Evolutionary conservation across 805 yeast genomes (phyloP).

Genomic region (Wickerhamomyces bisporus): DNA sequence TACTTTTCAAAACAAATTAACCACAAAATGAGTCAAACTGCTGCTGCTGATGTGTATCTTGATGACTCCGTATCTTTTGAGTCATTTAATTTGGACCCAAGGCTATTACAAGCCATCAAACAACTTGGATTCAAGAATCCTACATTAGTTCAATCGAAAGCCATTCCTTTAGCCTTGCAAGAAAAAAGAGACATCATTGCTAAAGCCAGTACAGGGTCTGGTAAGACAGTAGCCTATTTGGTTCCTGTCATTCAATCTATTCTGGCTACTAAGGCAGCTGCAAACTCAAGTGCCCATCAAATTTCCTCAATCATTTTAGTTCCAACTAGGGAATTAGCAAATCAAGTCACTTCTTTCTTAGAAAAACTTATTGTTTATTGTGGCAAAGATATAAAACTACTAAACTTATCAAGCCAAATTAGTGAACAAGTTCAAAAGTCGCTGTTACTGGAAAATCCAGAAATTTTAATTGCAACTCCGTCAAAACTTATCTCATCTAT

Average conservation of each 20-base stretch:
- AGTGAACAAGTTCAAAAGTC: slow-evolving; percentile 70
- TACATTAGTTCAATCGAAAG: slow-evolving; percentile 82
- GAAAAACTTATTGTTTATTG: slow-evolving; percentile 67
- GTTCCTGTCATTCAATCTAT: slow-evolving; percentile 83
- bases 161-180: slow-evolving; percentile 88
- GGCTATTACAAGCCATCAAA: slow-evolving; percentile 79
- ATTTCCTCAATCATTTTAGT: slow-evolving; percentile 59
- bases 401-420: slow-evolving; percentile 60
- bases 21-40: slow-evolving; percentile 22
- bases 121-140: slow-evolving; percentile 80
- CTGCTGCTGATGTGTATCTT: slow-evolving; percentile 65
- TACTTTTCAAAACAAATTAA: background rate
- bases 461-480: slow-evolving; percentile 83
- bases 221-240: slow-evolving; percentile 88
- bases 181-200: slow-evolving; percentile 92
- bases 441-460: slow-evolving; percentile 69
- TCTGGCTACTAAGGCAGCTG: slow-evolving; percentile 36
- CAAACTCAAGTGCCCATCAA: slow-evolving; percentile 21
- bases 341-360: slow-evolving; percentile 72
- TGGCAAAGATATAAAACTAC: slow-evolving; percentile 53
- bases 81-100: slow-evolving; percentile 72
- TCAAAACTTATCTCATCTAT: slow-evolving; percentile 58
- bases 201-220: slow-evolving; percentile 92
- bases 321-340: slow-evolving; percentile 89
- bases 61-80: slow-evolving; percentile 72